phyloP scores from a whole-genome alignment of 208 protist species.

The Crithidia acanthocephali region DNA sequence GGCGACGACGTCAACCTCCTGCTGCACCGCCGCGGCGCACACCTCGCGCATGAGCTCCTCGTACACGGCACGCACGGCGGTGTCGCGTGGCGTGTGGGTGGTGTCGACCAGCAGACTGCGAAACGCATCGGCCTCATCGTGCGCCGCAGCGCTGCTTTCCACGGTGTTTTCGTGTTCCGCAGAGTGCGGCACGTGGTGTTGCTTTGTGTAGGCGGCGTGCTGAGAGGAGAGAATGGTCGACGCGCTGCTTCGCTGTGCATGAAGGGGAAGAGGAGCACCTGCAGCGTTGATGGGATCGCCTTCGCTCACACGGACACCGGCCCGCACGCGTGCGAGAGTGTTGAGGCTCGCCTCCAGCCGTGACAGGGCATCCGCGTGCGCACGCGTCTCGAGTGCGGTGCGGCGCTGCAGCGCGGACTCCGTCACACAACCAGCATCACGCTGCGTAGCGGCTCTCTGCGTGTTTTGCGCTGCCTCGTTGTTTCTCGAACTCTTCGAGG shows the following conservation, averaged over 20 bases:
- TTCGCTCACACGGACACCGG: not conserved
- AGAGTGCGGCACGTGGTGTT: no score
- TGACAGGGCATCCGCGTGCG: conserved; percentile 16
- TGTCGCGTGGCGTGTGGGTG: conserved; percentile 39
- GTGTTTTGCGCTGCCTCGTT: no score
- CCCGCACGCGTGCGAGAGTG: not conserved
- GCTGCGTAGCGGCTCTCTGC: not conserved
- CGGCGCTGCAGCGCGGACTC: not conserved
- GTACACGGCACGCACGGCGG: conserved; percentile 45
- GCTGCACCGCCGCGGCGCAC: conserved; percentile 28
- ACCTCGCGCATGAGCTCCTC: conserved; percentile 40
- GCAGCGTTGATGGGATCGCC: not conserved
- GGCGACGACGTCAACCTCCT: conserved; percentile 25
- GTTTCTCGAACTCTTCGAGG: not conserved
- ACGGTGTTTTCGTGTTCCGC: not conserved
- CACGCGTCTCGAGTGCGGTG: conserved; percentile 9
- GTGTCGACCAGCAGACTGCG: conserved; percentile 32
- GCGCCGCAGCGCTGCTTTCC: not conserved
- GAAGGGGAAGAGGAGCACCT: not conserved
- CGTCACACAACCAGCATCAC: not conserved
- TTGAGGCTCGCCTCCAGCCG: conserved; percentile 18
- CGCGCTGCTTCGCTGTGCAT: not conserved
- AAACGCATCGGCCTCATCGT: conserved; percentile 3
- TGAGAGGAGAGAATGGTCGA: conserved; percentile 3
- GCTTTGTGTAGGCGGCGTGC: not conserved